Evolutionary conservation across 176 grass and related monocot genomes (phyloP).

Genomic region (Pharus latifolius): DNA sequence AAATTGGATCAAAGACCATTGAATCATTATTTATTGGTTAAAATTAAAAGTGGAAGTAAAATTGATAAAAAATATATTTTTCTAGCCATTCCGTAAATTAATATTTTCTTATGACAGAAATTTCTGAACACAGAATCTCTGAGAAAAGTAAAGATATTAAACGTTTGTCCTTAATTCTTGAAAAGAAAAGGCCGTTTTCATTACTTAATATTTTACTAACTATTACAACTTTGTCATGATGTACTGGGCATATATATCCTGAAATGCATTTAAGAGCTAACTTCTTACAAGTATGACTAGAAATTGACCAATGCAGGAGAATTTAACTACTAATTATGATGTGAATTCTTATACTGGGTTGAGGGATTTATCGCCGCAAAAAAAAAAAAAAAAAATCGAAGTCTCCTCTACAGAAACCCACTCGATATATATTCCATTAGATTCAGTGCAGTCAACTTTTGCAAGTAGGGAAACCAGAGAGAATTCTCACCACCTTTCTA

Average conservation of each 20-base stretch:
- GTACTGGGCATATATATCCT: neutral
- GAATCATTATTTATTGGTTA: too few species aligned
- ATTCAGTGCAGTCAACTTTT: slow-evolving; percentile 1
- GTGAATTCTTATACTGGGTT: neutral
- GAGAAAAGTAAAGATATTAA: too few species aligned
- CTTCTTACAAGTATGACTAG: neutral
- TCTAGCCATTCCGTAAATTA: too few species aligned
- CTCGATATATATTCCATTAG: neutral
- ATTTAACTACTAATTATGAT: neutral
- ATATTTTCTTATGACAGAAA: too few species aligned
- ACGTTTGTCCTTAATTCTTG: neutral
- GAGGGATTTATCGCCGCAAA: neutral
- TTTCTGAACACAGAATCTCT: too few species aligned
- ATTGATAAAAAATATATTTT: too few species aligned
- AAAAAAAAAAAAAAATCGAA: neutral
- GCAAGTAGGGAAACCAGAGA: neutral
- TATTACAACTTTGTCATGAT: neutral
- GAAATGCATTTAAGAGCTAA: neutral
- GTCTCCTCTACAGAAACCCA: neutral
- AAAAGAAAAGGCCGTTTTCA: neutral
- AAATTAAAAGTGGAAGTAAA: too few species aligned
- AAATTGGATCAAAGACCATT: too few species aligned
- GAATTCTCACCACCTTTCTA: slow-evolving; percentile 18
- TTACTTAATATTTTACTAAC: neutral
- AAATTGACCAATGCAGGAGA: neutral